Conservation (phyloP, 2,329 filamentous ascomycete genomes). For the Trichophyton mentagrophytes region DNA sequence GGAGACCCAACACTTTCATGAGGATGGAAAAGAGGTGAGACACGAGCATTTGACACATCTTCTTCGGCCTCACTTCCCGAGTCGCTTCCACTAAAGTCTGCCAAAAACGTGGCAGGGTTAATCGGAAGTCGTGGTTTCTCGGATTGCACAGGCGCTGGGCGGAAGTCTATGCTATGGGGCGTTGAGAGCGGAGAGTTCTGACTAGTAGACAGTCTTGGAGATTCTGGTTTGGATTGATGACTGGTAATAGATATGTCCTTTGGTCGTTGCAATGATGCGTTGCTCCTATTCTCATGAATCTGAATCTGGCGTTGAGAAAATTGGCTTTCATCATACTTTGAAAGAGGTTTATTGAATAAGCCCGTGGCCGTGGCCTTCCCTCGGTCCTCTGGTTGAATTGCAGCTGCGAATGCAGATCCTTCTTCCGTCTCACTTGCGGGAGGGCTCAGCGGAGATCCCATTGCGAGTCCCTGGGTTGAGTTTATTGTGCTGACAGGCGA, state of each 20-base stretch:
- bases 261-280: conserved; percentile 34
- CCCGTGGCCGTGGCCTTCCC: conserved; percentile 70
- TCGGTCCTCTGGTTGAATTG: conserved; percentile 61
- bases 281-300: conserved; percentile 62
- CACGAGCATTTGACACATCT: conserved; percentile 16
- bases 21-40: conserved; percentile 18
- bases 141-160: neutral
- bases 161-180: neutral
- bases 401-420: conserved; percentile 44
- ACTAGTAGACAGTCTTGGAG: conserved; percentile 17
- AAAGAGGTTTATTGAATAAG: conserved; percentile 57
- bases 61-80: conserved; percentile 26
- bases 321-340: conserved; percentile 71
- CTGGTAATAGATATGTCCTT: conserved; percentile 28
- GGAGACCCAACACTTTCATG: conserved; percentile 25
- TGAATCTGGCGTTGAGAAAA: conserved; percentile 72
- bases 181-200: conserved; percentile 11
- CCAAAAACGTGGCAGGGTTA: conserved; percentile 23
- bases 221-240: conserved; percentile 26
- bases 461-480: conserved; percentile 22
- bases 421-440: conserved; percentile 62
- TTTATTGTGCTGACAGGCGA: conserved; percentile 12
- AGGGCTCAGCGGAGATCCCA: conserved; percentile 51
- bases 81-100: conserved; percentile 27
- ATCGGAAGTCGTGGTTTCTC: conserved; percentile 11